Evolutionary conservation across 202 grass and related monocot genomes (phyloP), one percentile per base, ranked within the genome.

Genomic region (Zizania palustris): DNA sequence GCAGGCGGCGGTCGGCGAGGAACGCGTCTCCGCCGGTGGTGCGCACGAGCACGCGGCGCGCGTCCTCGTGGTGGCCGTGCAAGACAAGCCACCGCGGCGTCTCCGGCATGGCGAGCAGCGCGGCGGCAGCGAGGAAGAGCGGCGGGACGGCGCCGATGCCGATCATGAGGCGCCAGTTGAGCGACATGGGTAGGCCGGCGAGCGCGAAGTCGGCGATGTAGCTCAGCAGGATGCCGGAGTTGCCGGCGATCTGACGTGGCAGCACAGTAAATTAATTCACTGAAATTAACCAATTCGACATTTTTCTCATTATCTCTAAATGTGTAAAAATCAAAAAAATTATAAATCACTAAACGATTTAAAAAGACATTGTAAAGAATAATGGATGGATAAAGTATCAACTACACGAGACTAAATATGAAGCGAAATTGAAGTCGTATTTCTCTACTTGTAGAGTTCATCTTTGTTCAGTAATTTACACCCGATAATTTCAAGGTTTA

Each of bases 161-260:
- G 62, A 95, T 82, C 92, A 95, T 95, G 13, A 91, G 49, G 40
- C 88, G 88, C 92, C 92, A 95, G 73, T 72, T 88, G 59, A 94
- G 34, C 46, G 65, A 61, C 65, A 3, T 28, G 1, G 88, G 85
- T 4, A 91, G 69, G 50, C 67, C 76, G 1, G 88, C 86, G 4
- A 95, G 72, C 11, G 76, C 49, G 33, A 82, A 89, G 82, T 95
- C 84, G 45, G 92, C 82, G 87, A 95, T 65, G 86, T 91, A 95
- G 72, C 82, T 90, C 4, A 95, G 76, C 34, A 95, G 86, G 72
- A 95, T 86, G 64, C 92, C 92, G 5, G 63, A 71, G 82, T 91
- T 95, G 83, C 72, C 69, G 60, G 84, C 81, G 61, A 93, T 87
- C 81, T 93, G 82, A 36, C 18, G 13, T 75, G 58, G 19, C 55